Evolutionary conservation across 805 yeast species (phyloP), one percentile per base, ranked within the genome.

Genomic region (Nakazawaea ambrosiae): DNA sequence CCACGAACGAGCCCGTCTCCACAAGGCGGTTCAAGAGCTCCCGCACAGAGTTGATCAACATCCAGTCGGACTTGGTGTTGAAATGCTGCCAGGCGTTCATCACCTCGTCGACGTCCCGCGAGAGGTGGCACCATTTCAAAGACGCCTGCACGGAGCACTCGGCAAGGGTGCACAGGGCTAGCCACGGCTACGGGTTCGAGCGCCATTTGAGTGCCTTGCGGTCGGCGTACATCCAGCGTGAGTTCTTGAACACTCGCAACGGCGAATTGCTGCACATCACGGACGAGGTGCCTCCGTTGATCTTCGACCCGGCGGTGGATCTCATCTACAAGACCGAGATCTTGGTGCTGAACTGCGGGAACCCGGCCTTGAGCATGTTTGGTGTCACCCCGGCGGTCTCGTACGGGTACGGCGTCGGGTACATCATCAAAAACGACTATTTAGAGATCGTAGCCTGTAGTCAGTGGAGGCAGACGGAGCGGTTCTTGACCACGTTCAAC

Each of bases 111-210:
- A 50, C 70, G 4, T 53, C 61, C 11, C 34, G 46, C 36, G 60
- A 63, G 35, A 70, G 78, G 50, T 71, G 80, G 79, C 39, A 54
- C 25, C 30, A 60, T 47, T 73, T 81, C 44, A 55, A 64, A 20
- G 60, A 66, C 20, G 68, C 81, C 25, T 73, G 86, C 41, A 53
- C 60, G 14, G 60, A 52, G 20, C 89, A 82, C 51, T 61, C 68
- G 2, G 48, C 52, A 7, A 67, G 65, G 42, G 66, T 78, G 37
- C 65, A 53, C 14, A 61, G 55, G 23, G 79, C 86, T 0, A 67
- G 78, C 59, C 53, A 57, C 18, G 90, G 90, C 1, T 51, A 61
- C 34, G 88, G 90, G 2, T 83, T 78, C 51, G 89, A 81, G 51
- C 69, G 86, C 45, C 90, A 83, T 57, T 63, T 80, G 46, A 72